A percentile compares a stretch with the other conserved stretches of the same genome.
phyloP scores from a whole-genome alignment of 2,329 filamentous ascomycete genomes.

The Pestalotiopsis sp. region DNA sequence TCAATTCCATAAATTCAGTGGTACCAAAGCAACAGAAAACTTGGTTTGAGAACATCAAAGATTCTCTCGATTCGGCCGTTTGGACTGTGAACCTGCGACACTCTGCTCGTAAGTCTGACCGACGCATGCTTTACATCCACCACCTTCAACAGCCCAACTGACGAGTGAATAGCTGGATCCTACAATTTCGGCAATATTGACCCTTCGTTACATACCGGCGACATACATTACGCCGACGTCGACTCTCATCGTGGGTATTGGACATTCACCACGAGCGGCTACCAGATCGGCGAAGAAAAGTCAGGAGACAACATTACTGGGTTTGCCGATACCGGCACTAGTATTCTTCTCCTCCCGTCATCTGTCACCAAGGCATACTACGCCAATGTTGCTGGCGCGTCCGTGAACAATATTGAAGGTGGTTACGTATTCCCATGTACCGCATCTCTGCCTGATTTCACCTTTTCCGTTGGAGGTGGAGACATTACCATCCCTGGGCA shows the following conservation, averaged over 20 bases:
- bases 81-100: conserved; percentile 28
- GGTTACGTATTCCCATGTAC: conserved; percentile 61
- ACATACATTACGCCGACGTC: conserved; percentile 58
- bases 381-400: conserved; percentile 51
- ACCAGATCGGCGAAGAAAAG: conserved; percentile 46
- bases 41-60: conserved; percentile 23
- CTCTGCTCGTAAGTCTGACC: conserved; percentile 8
- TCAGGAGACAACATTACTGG: conserved; percentile 10
- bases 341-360: conserved; percentile 59
- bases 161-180: conserved; percentile 26
- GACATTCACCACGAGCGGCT: conserved; percentile 62
- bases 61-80: conserved; percentile 20
- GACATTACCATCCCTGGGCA: conserved; percentile 3
- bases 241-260: conserved; percentile 63
- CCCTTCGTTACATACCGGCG: conserved; percentile 55
- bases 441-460: conserved; percentile 45
- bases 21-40: conserved; percentile 18
- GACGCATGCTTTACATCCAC: neutral
- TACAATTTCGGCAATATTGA: conserved; percentile 53
- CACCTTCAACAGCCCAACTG: neutral
- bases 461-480: conserved; percentile 25
- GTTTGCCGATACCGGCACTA: conserved; percentile 66
- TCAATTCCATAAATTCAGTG: conserved; percentile 23
- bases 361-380: conserved; percentile 59
- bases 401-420: conserved; percentile 42